Evolutionary conservation across 768 basidiomycete genomes (phyloP).

Genomic region (Tricholoma hemisulphureum): DNA sequence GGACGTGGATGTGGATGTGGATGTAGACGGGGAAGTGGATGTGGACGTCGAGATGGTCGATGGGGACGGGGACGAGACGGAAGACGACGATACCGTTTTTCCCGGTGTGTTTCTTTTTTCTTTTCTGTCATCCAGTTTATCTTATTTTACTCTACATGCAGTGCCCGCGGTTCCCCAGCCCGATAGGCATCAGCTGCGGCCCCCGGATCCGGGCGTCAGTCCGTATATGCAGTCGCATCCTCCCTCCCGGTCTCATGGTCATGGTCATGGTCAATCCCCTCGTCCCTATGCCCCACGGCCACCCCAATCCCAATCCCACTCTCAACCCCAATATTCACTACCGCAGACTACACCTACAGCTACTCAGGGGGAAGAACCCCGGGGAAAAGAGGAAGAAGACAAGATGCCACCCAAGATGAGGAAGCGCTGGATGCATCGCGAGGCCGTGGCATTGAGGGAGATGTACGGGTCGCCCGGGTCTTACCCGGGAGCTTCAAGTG

Average conservation of each 20-base stretch:
- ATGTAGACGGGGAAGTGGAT: constrained; percentile 19
- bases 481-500: too few species aligned
- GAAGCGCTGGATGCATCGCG: constrained; percentile 44
- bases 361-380: background rate
- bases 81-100: constrained; percentile 2
- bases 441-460: constrained; percentile 25
- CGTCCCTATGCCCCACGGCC: too few species aligned
- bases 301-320: too few species aligned
- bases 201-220: constrained; percentile 6
- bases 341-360: too few species aligned
- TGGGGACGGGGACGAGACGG: constrained; percentile 12
- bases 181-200: background rate
- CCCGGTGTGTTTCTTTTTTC: background rate
- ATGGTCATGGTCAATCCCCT: too few species aligned
- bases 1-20: constrained; percentile 17
- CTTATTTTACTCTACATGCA: background rate
- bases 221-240: too few species aligned
- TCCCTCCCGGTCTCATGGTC: too few species aligned
- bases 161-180: too few species aligned
- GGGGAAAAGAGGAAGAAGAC: constrained; percentile 28
- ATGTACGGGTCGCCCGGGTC: constrained; percentile 2
- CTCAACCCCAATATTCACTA: too few species aligned
- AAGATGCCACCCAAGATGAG: constrained; percentile 65
- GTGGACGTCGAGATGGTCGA: constrained; percentile 2
- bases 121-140: background rate